Percentiles rank a stretch among this genome's conserved stretches.
phyloP scores from a whole-genome alignment of 2,329 filamentous ascomycete genomes.

The Neopestalotiopsis sp. region DNA sequence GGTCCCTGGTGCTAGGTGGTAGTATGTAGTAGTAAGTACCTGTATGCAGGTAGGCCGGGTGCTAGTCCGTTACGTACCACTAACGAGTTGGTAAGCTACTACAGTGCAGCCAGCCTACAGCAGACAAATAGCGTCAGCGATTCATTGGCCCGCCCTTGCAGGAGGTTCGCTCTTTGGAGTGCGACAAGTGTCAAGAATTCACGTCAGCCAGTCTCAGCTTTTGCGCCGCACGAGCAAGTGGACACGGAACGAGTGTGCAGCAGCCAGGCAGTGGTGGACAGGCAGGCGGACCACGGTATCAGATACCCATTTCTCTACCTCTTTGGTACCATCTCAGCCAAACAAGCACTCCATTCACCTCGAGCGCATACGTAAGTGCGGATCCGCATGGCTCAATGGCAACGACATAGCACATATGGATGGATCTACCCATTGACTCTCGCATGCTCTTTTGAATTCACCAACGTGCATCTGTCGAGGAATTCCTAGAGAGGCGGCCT shows the following conservation, averaged over 20 bases:
- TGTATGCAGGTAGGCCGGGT: not conserved
- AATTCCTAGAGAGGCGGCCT: too few relatives aligned
- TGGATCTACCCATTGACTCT: too few relatives aligned
- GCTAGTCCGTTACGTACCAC: too few relatives aligned
- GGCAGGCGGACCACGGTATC: too few relatives aligned
- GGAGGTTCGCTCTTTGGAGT: not conserved
- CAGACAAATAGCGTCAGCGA: not conserved
- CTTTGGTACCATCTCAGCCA: too few relatives aligned
- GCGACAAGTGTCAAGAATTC: conserved; percentile 18
- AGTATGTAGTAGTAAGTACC: not conserved
- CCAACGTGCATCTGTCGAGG: too few relatives aligned
- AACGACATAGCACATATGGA: not conserved
- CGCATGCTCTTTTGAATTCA: too few relatives aligned
- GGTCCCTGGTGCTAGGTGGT: not conserved
- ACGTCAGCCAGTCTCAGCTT: conserved; percentile 15
- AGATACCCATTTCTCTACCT: too few relatives aligned
- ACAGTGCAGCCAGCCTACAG: not conserved
- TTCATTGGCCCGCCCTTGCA: conserved; percentile 2
- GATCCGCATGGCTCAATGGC: not conserved
- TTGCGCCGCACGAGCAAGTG: not conserved
- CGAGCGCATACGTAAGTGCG: conserved; percentile 15
- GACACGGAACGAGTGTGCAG: not conserved
- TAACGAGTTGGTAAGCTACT: too few relatives aligned
- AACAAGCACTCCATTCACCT: not conserved
- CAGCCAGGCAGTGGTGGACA: too few relatives aligned